These are phyloP conservation scores for Didymosphaeria variabile DNA, from an alignment of 2,329 filamentous ascomycete species.

Conservation along the genomic window DNA sequence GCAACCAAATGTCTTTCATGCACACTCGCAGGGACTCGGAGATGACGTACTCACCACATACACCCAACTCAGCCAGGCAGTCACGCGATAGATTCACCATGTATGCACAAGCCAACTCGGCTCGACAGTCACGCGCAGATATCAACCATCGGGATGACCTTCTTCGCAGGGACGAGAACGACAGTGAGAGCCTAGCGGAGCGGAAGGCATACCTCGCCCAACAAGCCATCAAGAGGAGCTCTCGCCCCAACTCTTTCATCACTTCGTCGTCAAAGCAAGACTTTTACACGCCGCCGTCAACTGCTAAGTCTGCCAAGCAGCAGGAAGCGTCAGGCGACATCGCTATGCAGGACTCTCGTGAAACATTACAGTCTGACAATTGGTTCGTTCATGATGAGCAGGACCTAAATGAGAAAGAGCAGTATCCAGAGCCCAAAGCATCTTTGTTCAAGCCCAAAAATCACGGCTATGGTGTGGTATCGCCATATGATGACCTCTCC, in stretches of 20 bases:
- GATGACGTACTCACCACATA: slow-evolving; percentile 61
- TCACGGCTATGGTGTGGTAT: slow-evolving; percentile 40
- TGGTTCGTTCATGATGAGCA: slow-evolving; percentile 55
- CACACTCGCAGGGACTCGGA: slow-evolving; percentile 77
- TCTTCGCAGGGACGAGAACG: slow-evolving; percentile 32
- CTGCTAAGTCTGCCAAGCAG: slow-evolving; percentile 22
- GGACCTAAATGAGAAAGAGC: slow-evolving; percentile 21
- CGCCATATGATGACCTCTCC: slow-evolving; percentile 38
- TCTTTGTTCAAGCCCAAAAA: slow-evolving; percentile 38
- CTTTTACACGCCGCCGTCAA: slow-evolving; percentile 40
- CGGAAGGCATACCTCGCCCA: slow-evolving; percentile 45
- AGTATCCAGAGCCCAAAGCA: slow-evolving; percentile 28
- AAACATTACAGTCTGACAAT: slow-evolving; percentile 55
- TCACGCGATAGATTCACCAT: slow-evolving; percentile 62
- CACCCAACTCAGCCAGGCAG: slow-evolving; percentile 61
- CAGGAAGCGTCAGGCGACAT: slow-evolving; percentile 36
- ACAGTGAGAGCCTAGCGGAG: slow-evolving; percentile 44
- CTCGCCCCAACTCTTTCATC: slow-evolving; percentile 37
- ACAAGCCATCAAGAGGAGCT: slow-evolving; percentile 45
- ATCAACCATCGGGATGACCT: slow-evolving; percentile 46
- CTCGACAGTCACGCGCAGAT: slow-evolving; percentile 49
- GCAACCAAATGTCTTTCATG: slow-evolving; percentile 75
- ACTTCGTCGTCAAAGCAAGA: slow-evolving; percentile 41
- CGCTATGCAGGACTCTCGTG: slow-evolving; percentile 40
- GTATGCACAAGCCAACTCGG: slow-evolving; percentile 47